phyloP scores from a whole-genome alignment of 2,329 filamentous ascomycete genomes.

The Simplicillium sp. region DNA sequence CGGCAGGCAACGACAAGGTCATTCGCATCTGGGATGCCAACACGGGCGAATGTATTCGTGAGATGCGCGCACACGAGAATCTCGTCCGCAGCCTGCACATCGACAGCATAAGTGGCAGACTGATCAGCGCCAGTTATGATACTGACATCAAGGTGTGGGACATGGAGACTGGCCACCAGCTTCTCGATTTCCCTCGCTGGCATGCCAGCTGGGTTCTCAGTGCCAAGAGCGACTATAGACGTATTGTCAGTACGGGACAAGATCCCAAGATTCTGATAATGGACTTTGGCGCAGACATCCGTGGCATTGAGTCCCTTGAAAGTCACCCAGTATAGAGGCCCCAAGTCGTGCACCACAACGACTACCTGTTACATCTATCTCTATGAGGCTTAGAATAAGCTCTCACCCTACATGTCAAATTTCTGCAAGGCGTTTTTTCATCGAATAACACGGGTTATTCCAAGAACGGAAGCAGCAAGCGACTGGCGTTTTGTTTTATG shows the following conservation, averaged over 20 bases:
- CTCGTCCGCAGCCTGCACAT: slow-evolving; percentile 87
- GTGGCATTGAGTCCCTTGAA: slow-evolving; percentile 50
- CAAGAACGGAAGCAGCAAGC: too few relatives aligned
- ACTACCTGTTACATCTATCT: background rate
- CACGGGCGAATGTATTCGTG: slow-evolving; percentile 73
- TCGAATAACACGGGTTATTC: too few relatives aligned
- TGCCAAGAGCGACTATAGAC: slow-evolving; percentile 89
- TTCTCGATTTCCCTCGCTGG: slow-evolving; percentile 87
- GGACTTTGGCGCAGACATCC: slow-evolving; percentile 68
- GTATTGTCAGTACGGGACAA: slow-evolving; percentile 91
- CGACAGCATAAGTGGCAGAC: slow-evolving; percentile 74
- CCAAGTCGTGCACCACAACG: too few relatives aligned
- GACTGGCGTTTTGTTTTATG: too few relatives aligned
- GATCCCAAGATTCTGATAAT: slow-evolving; percentile 87
- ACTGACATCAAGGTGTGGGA: slow-evolving; percentile 93
- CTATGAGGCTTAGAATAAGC: too few relatives aligned
- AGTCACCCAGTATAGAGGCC: slow-evolving; percentile 16
- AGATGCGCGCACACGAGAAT: slow-evolving; percentile 73
- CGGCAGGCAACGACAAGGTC: slow-evolving; percentile 88
- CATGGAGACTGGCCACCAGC: slow-evolving; percentile 66
- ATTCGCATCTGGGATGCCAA: slow-evolving; percentile 96
- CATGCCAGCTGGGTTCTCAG: slow-evolving; percentile 94
- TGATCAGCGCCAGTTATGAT: slow-evolving; percentile 91
- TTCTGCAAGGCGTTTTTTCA: too few relatives aligned
- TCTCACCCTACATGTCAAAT: too few relatives aligned